A percentile compares a stretch with the other conserved stretches of the same genome.
These are phyloP conservation scores for Craspedostauros australis DNA, from an alignment of 108 stramenopile species.

Conservation along the genomic window DNA sequence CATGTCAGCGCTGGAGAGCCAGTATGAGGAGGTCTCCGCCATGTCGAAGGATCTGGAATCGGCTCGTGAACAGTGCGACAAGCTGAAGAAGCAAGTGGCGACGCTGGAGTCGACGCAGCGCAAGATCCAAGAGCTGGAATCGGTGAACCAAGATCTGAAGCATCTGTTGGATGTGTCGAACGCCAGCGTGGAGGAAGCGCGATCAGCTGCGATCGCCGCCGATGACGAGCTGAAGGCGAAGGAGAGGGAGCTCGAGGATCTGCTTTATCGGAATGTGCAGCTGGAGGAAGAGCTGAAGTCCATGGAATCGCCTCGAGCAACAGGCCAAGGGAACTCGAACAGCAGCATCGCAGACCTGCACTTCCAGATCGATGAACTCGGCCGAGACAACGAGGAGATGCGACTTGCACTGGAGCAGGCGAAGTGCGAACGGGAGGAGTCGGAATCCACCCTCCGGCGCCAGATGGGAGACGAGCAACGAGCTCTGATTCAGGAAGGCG, in stretches of 20 bases:
- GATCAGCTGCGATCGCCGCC: slow-evolving; percentile 16
- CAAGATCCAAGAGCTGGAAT: slow-evolving; percentile 19
- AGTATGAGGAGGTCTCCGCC: slow-evolving; percentile 21
- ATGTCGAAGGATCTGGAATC: slow-evolving; percentile 1
- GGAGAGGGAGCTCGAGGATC: slow-evolving; percentile 22
- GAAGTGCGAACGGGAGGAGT: slow-evolving; percentile 23
- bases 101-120: background rate
- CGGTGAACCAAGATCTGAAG: slow-evolving; percentile 51
- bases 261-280: slow-evolving; percentile 19
- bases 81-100: slow-evolving; percentile 3
- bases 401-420: slow-evolving; percentile 36
- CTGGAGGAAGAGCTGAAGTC: slow-evolving; percentile 48
- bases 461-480: slow-evolving; percentile 72
- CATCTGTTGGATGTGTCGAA: slow-evolving; percentile 51
- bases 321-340: background rate
- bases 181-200: slow-evolving; percentile 53
- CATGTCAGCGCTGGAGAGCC: slow-evolving; percentile 12
- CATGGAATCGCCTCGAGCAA: slow-evolving; percentile 2
- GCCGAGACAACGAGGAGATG: slow-evolving; percentile 41
- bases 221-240: slow-evolving; percentile 30
- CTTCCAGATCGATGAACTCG: slow-evolving; percentile 4
- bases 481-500: slow-evolving; percentile 54
- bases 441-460: slow-evolving; percentile 32
- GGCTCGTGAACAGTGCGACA: background rate
- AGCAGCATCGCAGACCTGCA: background rate